Evolutionary conservation across 768 basidiomycete genomes (phyloP).

Genomic region (Xerocomellus chrysenteron): DNA sequence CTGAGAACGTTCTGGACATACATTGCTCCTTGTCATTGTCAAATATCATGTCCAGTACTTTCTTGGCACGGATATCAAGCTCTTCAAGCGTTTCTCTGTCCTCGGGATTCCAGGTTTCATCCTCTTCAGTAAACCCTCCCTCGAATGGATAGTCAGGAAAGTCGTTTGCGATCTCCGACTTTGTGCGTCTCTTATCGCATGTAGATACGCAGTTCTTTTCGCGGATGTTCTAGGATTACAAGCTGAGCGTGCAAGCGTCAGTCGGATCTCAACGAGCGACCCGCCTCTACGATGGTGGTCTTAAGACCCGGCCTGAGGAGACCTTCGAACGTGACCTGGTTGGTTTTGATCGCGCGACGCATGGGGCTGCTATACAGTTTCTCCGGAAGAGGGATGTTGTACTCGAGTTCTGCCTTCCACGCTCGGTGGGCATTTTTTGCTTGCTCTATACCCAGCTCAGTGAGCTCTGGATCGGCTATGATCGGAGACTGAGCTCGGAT

Average conservation of each 20-base stretch:
- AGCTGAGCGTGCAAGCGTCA: background rate
- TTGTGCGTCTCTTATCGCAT: constrained; percentile 60
- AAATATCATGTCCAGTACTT: constrained; percentile 58
- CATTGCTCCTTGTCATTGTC: constrained; percentile 43
- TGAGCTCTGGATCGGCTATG: constrained; percentile 67
- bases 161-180: constrained; percentile 43
- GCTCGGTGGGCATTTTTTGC: constrained; percentile 43
- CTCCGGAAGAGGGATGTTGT: constrained; percentile 49
- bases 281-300: constrained; percentile 58
- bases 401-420: constrained; percentile 49
- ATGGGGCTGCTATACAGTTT: constrained; percentile 63
- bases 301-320: constrained; percentile 32
- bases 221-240: constrained; percentile 51
- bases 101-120: constrained; percentile 56
- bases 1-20: constrained; percentile 33
- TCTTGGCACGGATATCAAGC: constrained; percentile 45
- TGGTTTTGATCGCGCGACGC: constrained; percentile 58
- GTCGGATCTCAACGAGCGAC: background rate
- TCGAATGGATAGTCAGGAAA: constrained; percentile 59
- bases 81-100: constrained; percentile 52
- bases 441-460: constrained; percentile 54
- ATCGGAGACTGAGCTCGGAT: background rate
- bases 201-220: constrained; percentile 70
- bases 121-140: constrained; percentile 57
- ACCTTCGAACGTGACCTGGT: constrained; percentile 50